These are phyloP conservation scores for Melanomma pulvis-pyrius DNA, from an alignment of 495 filamentous ascomycete species.

Conservation along the genomic window DNA sequence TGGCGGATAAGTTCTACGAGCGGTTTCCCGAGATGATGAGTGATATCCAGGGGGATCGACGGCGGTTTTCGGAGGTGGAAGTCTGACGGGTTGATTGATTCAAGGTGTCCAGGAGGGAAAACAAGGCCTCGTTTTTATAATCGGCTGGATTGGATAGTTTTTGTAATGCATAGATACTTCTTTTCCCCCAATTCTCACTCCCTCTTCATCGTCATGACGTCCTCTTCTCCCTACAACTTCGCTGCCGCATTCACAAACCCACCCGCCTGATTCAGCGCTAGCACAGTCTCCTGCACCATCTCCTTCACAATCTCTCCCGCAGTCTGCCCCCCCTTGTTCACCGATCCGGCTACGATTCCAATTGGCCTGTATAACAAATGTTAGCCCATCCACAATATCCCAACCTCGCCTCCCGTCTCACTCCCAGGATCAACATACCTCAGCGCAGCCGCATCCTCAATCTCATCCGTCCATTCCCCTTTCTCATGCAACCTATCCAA, in stretches of 20 bases:
- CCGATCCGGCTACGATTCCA: slow-evolving; percentile 34
- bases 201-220: not conserved
- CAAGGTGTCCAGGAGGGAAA: no score
- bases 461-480: slow-evolving; percentile 38
- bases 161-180: not conserved
- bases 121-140: no score
- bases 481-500: slow-evolving; percentile 33
- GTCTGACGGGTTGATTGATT: not conserved
- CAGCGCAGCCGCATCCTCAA: slow-evolving; percentile 32
- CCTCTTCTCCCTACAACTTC: slow-evolving; percentile 16
- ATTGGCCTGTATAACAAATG: slow-evolving; percentile 26
- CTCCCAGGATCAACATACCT: slow-evolving; percentile 13
- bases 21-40: slow-evolving; percentile 27
- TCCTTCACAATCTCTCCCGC: slow-evolving; percentile 36
- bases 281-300: slow-evolving; percentile 33
- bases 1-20: slow-evolving; percentile 25
- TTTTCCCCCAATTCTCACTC: not conserved
- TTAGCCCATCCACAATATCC: not conserved
- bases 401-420: not conserved
- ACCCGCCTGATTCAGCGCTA: slow-evolving; percentile 17
- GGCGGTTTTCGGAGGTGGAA: slow-evolving; percentile 13
- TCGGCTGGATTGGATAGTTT: not conserved
- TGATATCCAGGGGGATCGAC: slow-evolving; percentile 26
- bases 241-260: slow-evolving; percentile 21
- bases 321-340: slow-evolving; percentile 32